Conservation (phyloP, 2,329 filamentous ascomycete species). For the Penicillium sp. region DNA sequence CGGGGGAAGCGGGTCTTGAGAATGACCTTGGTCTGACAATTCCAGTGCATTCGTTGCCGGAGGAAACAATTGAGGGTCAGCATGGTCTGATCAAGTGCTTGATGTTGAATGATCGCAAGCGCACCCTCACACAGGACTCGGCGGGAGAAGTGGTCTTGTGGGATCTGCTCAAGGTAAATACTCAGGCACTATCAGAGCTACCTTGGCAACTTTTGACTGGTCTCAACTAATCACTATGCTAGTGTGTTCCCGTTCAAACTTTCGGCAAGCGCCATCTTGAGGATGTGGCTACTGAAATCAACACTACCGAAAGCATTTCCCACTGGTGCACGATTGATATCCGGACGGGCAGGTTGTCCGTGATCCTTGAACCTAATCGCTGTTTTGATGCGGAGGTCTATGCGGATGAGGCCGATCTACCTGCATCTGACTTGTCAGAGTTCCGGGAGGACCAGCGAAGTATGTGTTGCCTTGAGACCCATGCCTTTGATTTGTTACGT, state of each 20-base stretch:
- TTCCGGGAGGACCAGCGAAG: slow-evolving; percentile 93
- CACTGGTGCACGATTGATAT: slow-evolving; percentile 97
- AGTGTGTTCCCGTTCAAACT: slow-evolving; percentile 86
- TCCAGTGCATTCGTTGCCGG: slow-evolving; percentile 68
- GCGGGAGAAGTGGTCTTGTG: slow-evolving; percentile 93
- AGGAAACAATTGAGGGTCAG: slow-evolving; percentile 89
- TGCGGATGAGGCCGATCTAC: slow-evolving; percentile 78
- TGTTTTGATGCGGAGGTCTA: slow-evolving; percentile 98
- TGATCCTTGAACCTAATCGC: slow-evolving; percentile 89
- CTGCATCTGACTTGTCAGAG: slow-evolving; percentile 64
- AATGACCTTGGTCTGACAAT: slow-evolving; percentile 54
- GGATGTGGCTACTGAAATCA: slow-evolving; percentile 83
- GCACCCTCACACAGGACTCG: slow-evolving; percentile 89
- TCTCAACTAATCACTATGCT: background rate
- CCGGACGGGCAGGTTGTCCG: slow-evolving; percentile 85
- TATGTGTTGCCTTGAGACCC: slow-evolving; percentile 48
- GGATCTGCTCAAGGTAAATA: slow-evolving; percentile 81
- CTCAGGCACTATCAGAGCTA: background rate
- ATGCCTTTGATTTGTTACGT: background rate
- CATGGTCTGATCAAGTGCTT: slow-evolving; percentile 93
- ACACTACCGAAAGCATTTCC: slow-evolving; percentile 83
- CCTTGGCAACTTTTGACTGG: background rate
- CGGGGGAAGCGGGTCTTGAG: slow-evolving; percentile 57
- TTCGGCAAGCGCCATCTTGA: slow-evolving; percentile 94
- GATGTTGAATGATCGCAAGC: slow-evolving; percentile 84